Evolutionary conservation across 2,329 filamentous ascomycete genomes (phyloP).

Genomic region (Sclerotinia trifoliorum): DNA sequence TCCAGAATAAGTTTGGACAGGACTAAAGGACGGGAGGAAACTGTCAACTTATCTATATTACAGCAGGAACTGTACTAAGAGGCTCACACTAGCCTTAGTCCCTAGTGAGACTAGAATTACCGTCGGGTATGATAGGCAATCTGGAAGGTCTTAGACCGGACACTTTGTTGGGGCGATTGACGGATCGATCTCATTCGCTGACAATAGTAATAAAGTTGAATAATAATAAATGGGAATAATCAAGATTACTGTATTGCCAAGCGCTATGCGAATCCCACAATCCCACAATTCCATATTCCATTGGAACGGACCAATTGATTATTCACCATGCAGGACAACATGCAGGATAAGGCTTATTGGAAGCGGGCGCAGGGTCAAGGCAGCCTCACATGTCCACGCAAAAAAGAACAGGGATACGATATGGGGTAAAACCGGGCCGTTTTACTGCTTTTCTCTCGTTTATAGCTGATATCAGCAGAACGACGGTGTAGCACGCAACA

Average conservation of each 20-base stretch:
- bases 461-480: not conserved
- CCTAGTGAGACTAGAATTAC: not conserved
- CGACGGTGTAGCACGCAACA: conserved; percentile 1
- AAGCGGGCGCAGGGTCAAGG: not conserved
- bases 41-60: conserved; percentile 11
- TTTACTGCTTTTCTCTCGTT: not conserved
- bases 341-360: not conserved
- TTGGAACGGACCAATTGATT: too few relatives aligned
- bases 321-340: too few relatives aligned
- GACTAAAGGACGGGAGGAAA: not conserved
- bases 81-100: not conserved
- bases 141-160: not conserved
- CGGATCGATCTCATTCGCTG: not conserved
- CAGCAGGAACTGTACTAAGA: not conserved
- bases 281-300: not conserved
- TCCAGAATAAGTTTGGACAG: not conserved
- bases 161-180: not conserved
- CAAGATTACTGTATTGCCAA: not conserved
- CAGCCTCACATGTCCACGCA: conserved; percentile 4
- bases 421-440: conserved; percentile 11
- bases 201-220: too few relatives aligned
- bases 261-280: not conserved
- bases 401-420: not conserved
- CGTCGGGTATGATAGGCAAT: not conserved
- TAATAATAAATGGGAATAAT: conserved; percentile 4